Evolutionary conservation across 2,329 filamentous ascomycete genomes (phyloP), one percentile per base, ranked within the genome.

Genomic region (Cordyceps cateniannulata): DNA sequence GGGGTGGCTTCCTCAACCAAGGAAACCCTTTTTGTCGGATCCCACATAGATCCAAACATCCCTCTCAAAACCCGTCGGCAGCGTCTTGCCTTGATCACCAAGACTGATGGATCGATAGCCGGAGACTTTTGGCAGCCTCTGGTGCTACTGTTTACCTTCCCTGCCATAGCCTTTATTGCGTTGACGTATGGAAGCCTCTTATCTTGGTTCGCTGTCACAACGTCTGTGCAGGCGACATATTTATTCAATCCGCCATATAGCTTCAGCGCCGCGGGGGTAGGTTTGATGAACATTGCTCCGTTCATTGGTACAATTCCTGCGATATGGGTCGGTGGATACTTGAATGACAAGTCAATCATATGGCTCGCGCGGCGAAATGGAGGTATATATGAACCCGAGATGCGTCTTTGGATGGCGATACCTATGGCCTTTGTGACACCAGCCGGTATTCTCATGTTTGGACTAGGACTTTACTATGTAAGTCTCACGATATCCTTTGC

Each of bases 381-480:
- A 1, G 75, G 75, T 5, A 69, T 74, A n/a, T 77, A 75, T 49
- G 76, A 78, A 62, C 75, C 76, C 0, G 76, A 79, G 58, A 78
- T 77, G 71, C 70, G 76, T 3, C 64, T 78, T 2, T 77, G 67
- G 47, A 63, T 65, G 14, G 52, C 65, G 1, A 51, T 69, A 5
- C 61, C 68, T 2, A 67, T 69, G 2, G 69, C 70, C 0, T 22
- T 76, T 5, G 44, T 68, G 0, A 65, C 71, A 59, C 65, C 70
- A 5, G 70, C 67, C 0, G 74, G 75, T 0, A 40, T 75, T 5
- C 66, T 75, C 3, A 73, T 76, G 70, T 73, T 75, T 48, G 75
- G 73, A 4, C 58, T 68, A 1, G 73, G 73, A 0, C 60, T 72
- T 6, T 65, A 66, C 16, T 63, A 70, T 51, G 74, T 75, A 68